These are phyloP conservation scores for Atractiella rhizophila DNA, from an alignment of 768 basidiomycete species.

Conservation along the genomic window DNA sequence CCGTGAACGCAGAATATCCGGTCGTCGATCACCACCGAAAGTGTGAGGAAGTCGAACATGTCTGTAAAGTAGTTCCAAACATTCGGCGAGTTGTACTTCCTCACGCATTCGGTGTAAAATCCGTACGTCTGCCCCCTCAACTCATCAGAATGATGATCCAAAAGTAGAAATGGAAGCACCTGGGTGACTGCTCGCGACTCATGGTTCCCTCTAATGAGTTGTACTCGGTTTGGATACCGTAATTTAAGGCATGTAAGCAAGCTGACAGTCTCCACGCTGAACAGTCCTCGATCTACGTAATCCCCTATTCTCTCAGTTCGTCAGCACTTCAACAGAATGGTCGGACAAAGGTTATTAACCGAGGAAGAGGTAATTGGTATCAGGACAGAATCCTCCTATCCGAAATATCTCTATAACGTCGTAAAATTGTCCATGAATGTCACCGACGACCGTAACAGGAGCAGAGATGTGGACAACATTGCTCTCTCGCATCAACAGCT, in stretches of 20 bases:
- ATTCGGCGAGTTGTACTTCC: conserved; percentile 83
- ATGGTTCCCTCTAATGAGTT: conserved; percentile 91
- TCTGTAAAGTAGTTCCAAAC: conserved; percentile 99
- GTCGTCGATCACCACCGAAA: conserved; percentile 95
- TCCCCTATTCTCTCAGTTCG: conserved; percentile 36
- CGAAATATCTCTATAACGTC: conserved; percentile 97
- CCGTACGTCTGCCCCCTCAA: conserved; percentile 53
- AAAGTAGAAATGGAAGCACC: conserved; percentile 32
- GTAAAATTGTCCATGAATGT: conserved; percentile 99
- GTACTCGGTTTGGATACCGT: conserved; percentile 84
- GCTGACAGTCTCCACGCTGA: conserved; percentile 95
- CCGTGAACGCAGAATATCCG: conserved; percentile 98
- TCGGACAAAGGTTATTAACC: conserved; percentile 31
- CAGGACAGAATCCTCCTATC: conserved; percentile 85
- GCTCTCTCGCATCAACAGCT: conserved; percentile 93
- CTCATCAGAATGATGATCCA: background rate
- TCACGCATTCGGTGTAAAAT: conserved; percentile 92
- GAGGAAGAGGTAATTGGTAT: conserved; percentile 95
- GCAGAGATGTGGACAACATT: conserved; percentile 94
- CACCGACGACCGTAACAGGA: conserved; percentile 93
- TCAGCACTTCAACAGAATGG: background rate
- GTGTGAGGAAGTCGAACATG: conserved; percentile 97
- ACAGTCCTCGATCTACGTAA: conserved; percentile 91
- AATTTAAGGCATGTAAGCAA: conserved; percentile 88
- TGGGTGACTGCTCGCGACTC: conserved; percentile 95